A percentile compares a stretch with the other conserved stretches of the same genome.
These are phyloP conservation scores for Pseudoscleropodium purum DNA, from an alignment of 225 moss, liverwort and hornwort genomes.

Conservation along the genomic window DNA sequence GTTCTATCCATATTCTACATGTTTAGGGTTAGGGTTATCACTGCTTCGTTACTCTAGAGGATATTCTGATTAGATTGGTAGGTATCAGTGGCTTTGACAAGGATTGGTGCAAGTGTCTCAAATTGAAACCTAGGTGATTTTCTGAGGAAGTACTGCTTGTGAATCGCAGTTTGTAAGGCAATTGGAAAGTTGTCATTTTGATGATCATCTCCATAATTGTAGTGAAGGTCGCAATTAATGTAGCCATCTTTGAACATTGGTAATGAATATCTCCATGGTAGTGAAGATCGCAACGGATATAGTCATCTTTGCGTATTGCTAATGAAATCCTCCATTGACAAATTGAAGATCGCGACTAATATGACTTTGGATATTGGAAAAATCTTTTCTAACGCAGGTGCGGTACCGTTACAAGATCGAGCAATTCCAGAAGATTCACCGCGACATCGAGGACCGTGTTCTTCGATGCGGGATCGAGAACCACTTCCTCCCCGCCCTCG, in stretches of 20 bases:
- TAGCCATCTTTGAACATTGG: neutral
- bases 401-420: constrained; percentile 14
- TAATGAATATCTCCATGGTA: neutral
- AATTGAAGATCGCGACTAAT: neutral
- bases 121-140: neutral
- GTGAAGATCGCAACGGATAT: neutral
- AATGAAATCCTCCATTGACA: neutral
- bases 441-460: constrained; percentile 9
- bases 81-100: neutral
- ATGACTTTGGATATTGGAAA: neutral
- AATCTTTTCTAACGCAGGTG: neutral
- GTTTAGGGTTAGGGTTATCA: neutral
- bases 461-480: constrained; percentile 17
- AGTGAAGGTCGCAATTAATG: neutral
- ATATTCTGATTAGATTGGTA: neutral
- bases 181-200: too few species aligned
- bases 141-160: neutral
- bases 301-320: neutral
- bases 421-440: constrained; percentile 18
- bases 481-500: constrained; percentile 4
- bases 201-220: neutral
- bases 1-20: too few species aligned
- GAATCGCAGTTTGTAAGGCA: neutral
- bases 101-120: neutral
- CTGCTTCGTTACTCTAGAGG: neutral